phyloP scores from a whole-genome alignment of 2,329 filamentous ascomycete species.

The Laburnicola sp. region DNA sequence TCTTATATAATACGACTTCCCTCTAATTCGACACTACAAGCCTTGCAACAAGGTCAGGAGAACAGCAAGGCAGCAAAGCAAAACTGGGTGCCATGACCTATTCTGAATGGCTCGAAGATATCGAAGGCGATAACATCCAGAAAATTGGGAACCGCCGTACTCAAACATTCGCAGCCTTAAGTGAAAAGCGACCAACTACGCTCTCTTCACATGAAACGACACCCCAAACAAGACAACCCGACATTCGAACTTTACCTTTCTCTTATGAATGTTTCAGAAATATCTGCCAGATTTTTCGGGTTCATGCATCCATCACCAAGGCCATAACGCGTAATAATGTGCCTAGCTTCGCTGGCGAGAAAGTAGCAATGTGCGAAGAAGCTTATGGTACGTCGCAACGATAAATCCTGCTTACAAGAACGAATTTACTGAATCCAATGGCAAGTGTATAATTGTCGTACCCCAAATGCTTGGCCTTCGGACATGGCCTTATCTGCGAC shows the following conservation, averaged over 20 bases:
- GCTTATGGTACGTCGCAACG: conserved; percentile 13
- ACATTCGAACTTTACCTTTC: conserved; percentile 18
- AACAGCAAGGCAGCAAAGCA: too few species aligned
- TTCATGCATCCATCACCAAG: conserved; percentile 19
- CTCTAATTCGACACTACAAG: too few species aligned
- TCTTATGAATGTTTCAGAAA: conserved; percentile 12
- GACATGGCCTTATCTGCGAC: conserved; percentile 24
- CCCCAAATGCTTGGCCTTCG: conserved; percentile 18
- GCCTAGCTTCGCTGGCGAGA: conserved; percentile 15
- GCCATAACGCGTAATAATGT: conserved; percentile 19
- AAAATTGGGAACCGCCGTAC: too few species aligned
- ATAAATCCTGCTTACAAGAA: not conserved
- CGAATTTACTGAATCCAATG: not conserved
- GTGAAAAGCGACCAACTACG: not conserved
- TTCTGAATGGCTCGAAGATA: too few species aligned
- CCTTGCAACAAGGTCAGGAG: too few species aligned
- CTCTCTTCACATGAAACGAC: too few species aligned
- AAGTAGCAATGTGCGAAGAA: conserved; percentile 11
- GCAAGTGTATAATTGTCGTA: conserved; percentile 26
- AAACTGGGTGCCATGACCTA: too few species aligned
- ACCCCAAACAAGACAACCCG: too few species aligned
- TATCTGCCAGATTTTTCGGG: conserved; percentile 12
- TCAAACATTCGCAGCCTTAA: not conserved
- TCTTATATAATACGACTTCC: too few species aligned
- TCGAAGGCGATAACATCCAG: too few species aligned